A percentile compares a stretch with the other conserved stretches of the same genome.
Conservation (phyloP, 2,329 filamentous ascomycete genomes). For the Graphium sp. region DNA sequence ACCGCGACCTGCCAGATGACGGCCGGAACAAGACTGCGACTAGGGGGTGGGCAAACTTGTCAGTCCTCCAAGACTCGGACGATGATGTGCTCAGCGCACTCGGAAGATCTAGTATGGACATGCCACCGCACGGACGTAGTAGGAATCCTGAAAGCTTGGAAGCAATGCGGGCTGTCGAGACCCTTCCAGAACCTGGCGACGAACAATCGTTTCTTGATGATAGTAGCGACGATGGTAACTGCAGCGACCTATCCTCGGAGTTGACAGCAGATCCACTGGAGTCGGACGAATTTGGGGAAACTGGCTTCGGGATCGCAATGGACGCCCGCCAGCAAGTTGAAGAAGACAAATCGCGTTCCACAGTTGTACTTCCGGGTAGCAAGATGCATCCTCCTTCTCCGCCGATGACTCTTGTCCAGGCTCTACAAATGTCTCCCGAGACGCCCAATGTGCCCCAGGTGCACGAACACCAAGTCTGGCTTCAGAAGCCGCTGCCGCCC, state of each 20-base stretch:
- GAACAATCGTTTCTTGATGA: constrained; percentile 30
- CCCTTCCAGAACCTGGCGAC: constrained; percentile 1
- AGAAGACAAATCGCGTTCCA: no score
- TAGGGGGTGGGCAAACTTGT: constrained; percentile 35
- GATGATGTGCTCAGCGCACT: constrained; percentile 14
- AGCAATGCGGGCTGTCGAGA: no score
- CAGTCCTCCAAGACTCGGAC: constrained; percentile 32
- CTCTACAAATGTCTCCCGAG: constrained; percentile 24
- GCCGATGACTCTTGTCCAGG: constrained; percentile 29
- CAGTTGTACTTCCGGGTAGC: constrained; percentile 1
- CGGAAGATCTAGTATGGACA: no score
- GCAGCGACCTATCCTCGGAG: constrained; percentile 46
- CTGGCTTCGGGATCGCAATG: no score
- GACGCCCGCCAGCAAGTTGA: no score
- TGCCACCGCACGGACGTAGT: no score
- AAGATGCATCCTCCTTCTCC: constrained; percentile 20
- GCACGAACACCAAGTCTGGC: constrained; percentile 23
- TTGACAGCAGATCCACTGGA: constrained; percentile 33
- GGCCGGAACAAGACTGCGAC: constrained; percentile 21
- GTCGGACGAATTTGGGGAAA: constrained; percentile 10
- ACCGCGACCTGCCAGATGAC: constrained; percentile 44
- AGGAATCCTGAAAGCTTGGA: no score
- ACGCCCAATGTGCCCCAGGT: constrained; percentile 17
- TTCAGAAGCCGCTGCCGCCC: constrained; percentile 25
- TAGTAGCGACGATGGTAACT: constrained; percentile 27